Conservation (phyloP, 148 eudicot genomes). For the Silene conica region DNA sequence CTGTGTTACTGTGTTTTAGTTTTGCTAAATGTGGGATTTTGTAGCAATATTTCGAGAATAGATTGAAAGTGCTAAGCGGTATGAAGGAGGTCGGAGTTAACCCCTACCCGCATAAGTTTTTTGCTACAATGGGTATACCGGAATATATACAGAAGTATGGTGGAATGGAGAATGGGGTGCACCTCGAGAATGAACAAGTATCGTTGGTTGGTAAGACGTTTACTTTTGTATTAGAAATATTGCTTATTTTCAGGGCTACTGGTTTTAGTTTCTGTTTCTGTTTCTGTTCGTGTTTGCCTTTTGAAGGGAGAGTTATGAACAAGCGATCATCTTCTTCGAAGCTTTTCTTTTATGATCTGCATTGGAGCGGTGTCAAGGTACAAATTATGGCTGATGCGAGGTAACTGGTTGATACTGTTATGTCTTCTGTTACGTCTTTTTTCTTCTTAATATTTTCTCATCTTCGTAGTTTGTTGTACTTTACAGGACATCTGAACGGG, state of each 20-base stretch:
- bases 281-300: no score
- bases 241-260: no score
- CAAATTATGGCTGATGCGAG: constrained; percentile 96
- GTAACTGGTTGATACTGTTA: constrained; percentile 27
- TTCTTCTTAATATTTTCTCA: no score
- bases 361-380: constrained; percentile 69
- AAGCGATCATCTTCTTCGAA: constrained; percentile 84
- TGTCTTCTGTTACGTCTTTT: no score
- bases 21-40: neutral
- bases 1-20: neutral
- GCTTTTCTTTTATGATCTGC: constrained; percentile 82
- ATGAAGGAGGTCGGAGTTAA: constrained; percentile 64
- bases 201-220: constrained; percentile 57
- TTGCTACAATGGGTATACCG: constrained; percentile 40
- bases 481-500: constrained; percentile 59
- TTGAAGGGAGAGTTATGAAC: constrained; percentile 74
- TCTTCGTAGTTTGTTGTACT: neutral
- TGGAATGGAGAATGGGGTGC: constrained; percentile 52
- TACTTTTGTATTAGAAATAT: no score
- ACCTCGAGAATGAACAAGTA: constrained; percentile 59
- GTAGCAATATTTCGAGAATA: constrained; percentile 86
- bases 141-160: constrained; percentile 63
- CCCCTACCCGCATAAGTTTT: constrained; percentile 92
- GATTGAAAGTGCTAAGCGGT: constrained; percentile 61
- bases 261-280: no score